phyloP scores from a whole-genome alignment of 2,329 filamentous ascomycete genomes.

The Fusarium napiforme region DNA sequence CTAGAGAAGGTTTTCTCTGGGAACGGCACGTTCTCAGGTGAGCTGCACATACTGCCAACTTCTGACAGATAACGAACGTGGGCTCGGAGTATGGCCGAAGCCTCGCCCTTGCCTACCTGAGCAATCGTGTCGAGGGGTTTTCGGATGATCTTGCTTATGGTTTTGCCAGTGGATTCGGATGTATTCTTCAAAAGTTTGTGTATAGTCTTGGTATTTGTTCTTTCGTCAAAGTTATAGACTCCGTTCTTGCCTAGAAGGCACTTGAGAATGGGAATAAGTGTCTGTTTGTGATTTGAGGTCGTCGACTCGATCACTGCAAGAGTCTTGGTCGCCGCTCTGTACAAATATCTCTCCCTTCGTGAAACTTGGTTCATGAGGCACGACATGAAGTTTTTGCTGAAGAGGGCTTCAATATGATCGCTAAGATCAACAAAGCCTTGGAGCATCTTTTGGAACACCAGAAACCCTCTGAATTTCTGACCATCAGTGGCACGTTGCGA shows the following conservation, averaged over 20 bases:
- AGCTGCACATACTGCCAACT: slow-evolving; percentile 38
- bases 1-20: background rate
- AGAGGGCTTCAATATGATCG: slow-evolving; percentile 67
- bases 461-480: slow-evolving; percentile 91
- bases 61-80: slow-evolving; percentile 67
- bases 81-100: slow-evolving; percentile 54
- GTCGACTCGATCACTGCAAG: slow-evolving; percentile 76
- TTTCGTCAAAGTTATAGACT: slow-evolving; percentile 82
- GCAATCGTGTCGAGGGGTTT: slow-evolving; percentile 52
- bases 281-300: slow-evolving; percentile 64
- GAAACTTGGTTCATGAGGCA: slow-evolving; percentile 86
- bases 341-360: slow-evolving; percentile 78
- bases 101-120: slow-evolving; percentile 30
- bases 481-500: slow-evolving; percentile 83
- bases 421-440: slow-evolving; percentile 60
- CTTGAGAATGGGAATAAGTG: slow-evolving; percentile 70
- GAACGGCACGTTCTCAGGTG: background rate
- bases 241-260: slow-evolving; percentile 77
- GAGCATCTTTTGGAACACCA: slow-evolving; percentile 83
- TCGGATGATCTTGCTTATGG: slow-evolving; percentile 60
- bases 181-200: slow-evolving; percentile 76
- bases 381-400: slow-evolving; percentile 84
- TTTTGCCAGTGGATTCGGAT: slow-evolving; percentile 65
- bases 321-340: slow-evolving; percentile 80
- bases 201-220: slow-evolving; percentile 86